Conservation (phyloP, 805 yeast genomes). For the Candida ulmi region DNA sequence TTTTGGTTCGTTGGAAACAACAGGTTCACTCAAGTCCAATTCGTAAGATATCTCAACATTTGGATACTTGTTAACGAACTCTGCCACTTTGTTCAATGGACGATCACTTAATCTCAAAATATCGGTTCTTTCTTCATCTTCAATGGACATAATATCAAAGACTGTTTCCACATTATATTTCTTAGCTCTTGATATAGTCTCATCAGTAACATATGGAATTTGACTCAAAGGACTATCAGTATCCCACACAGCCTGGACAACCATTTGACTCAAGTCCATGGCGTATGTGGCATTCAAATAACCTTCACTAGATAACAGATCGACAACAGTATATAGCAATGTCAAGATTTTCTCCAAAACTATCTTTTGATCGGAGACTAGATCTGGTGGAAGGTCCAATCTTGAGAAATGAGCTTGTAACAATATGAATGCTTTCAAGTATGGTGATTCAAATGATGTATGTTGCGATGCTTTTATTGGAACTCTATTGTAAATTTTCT, state of each 20-base stretch:
- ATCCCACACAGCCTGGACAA: slow-evolving; percentile 83
- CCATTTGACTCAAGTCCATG: slow-evolving; percentile 86
- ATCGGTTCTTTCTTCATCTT: slow-evolving; percentile 65
- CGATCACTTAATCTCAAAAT: slow-evolving; percentile 50
- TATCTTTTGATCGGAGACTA: slow-evolving; percentile 47
- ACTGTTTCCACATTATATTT: slow-evolving; percentile 59
- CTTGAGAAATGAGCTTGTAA: slow-evolving; percentile 81
- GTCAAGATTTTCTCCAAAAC: slow-evolving; percentile 46
- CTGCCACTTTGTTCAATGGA: slow-evolving; percentile 63
- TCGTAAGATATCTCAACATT: slow-evolving; percentile 65
- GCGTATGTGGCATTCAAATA: slow-evolving; percentile 69
- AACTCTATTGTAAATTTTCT: slow-evolving; percentile 46
- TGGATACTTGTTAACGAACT: slow-evolving; percentile 87
- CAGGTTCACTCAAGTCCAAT: slow-evolving; percentile 34
- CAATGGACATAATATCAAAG: slow-evolving; percentile 69
- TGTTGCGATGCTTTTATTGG: slow-evolving; percentile 52
- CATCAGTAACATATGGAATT: slow-evolving; percentile 61
- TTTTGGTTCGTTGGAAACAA: slow-evolving; percentile 44
- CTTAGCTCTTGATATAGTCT: slow-evolving; percentile 48
- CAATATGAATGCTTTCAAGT: slow-evolving; percentile 65
- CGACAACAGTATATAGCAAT: slow-evolving; percentile 64
- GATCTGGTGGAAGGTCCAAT: slow-evolving; percentile 52
- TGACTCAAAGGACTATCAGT: slow-evolving; percentile 74
- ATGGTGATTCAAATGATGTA: slow-evolving; percentile 39
- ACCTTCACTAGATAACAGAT: slow-evolving; percentile 76